Evolutionary conservation across 2,329 filamentous ascomycete species (phyloP).

Genomic region (Raffaelea arxii): DNA sequence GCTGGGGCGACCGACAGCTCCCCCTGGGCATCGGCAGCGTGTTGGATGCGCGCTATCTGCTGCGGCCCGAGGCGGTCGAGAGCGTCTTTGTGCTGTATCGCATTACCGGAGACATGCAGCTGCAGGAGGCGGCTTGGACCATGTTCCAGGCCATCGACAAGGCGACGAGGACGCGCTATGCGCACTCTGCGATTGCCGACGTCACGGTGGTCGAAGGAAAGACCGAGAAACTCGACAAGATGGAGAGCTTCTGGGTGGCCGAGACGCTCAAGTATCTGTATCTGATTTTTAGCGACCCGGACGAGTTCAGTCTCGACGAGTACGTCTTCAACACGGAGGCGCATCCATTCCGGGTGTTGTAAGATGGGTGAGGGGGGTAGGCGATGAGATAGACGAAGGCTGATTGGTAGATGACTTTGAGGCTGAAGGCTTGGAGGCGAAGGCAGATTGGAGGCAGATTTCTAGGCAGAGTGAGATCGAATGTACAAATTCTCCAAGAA

Average conservation of each 20-base stretch:
- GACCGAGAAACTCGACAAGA: constrained; percentile 28
- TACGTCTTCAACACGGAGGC: constrained; percentile 15
- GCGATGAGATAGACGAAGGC: too few species aligned
- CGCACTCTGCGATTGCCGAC: constrained; percentile 14
- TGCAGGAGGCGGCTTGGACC: constrained; percentile 67
- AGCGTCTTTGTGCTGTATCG: constrained; percentile 71
- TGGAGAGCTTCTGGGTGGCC: constrained; percentile 15
- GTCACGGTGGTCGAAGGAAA: constrained; percentile 31
- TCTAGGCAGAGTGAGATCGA: too few species aligned
- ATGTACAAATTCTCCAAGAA: too few species aligned
- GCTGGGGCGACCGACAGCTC: constrained; percentile 10
- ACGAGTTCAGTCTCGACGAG: constrained; percentile 13
- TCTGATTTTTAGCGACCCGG: constrained; percentile 11
- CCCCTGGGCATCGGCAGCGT: constrained; percentile 18
- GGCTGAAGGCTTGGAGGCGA: too few species aligned
- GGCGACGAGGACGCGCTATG: constrained; percentile 33
- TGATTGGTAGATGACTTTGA: too few species aligned
- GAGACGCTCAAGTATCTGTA: constrained; percentile 16
- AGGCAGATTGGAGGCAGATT: too few species aligned
- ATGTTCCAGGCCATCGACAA: constrained; percentile 65
- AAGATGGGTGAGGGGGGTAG: too few species aligned
- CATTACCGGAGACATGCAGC: constrained; percentile 61
- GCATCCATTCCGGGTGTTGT: constrained; percentile 8
- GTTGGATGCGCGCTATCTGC: constrained; percentile 30
- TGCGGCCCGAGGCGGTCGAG: constrained; percentile 67